Evolutionary conservation across 345 rosid species (phyloP).

Genomic region (Syzygium grande): DNA sequence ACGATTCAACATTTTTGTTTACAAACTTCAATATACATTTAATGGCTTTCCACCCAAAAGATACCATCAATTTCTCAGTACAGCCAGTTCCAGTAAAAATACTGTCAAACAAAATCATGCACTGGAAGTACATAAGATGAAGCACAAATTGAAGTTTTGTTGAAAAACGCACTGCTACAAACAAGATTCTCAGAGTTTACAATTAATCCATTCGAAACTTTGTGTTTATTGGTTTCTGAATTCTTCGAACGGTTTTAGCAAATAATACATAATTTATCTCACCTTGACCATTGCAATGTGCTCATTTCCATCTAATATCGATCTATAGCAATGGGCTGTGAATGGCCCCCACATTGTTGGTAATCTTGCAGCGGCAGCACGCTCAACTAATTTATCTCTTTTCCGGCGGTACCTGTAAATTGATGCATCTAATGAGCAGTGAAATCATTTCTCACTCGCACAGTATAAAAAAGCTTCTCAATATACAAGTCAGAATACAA

Average conservation of each 20-base stretch:
- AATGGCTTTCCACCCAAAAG: neutral
- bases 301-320: slow-evolving; percentile 64
- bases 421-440: neutral
- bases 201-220: neutral
- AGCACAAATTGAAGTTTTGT: neutral
- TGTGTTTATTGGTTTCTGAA: neutral
- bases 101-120: neutral
- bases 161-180: neutral
- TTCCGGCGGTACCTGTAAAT: slow-evolving; percentile 72
- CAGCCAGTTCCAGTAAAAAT: neutral
- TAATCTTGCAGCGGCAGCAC: slow-evolving; percentile 64
- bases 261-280: slow-evolving; percentile 4
- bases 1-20: neutral
- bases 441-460: neutral
- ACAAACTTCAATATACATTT: neutral
- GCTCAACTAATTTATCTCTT: slow-evolving; percentile 70
- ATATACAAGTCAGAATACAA: neutral
- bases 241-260: neutral
- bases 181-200: neutral
- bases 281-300: slow-evolving; percentile 99
- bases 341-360: slow-evolving; percentile 98
- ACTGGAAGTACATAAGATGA: neutral
- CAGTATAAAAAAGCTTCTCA: neutral
- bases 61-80: neutral
- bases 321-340: slow-evolving; percentile 12